Evolutionary conservation across 495 filamentous ascomycete genomes (phyloP).

Genomic region (Penicillium maclennaniae): DNA sequence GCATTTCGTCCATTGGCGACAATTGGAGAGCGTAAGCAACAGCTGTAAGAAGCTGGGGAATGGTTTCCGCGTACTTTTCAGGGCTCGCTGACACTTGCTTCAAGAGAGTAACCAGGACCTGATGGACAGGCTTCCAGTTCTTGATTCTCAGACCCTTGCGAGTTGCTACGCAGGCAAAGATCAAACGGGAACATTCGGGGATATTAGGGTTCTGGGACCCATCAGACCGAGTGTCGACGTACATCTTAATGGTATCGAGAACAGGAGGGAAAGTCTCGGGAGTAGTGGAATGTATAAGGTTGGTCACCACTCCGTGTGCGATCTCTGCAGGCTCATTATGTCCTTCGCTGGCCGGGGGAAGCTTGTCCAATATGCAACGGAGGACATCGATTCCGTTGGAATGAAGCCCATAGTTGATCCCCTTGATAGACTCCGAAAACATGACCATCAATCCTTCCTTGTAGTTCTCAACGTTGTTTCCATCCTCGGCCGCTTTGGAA

Average conservation of each 20-base stretch:
- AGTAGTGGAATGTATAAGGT: constrained; percentile 76
- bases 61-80: constrained; percentile 37
- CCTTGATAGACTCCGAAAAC: constrained; percentile 83
- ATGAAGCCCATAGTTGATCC: constrained; percentile 73
- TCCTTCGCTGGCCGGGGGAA: constrained; percentile 49
- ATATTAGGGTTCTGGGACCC: constrained; percentile 38
- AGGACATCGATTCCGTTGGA: constrained; percentile 74
- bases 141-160: constrained; percentile 71
- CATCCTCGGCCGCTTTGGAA: constrained; percentile 44
- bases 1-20: constrained; percentile 74
- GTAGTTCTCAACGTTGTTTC: constrained; percentile 53
- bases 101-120: constrained; percentile 53
- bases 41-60: constrained; percentile 58
- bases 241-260: constrained; percentile 53
- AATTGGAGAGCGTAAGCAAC: constrained; percentile 66
- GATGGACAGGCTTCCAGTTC: constrained; percentile 66
- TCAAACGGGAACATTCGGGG: constrained; percentile 52
- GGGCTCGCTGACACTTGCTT: constrained; percentile 37
- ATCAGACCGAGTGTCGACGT: constrained; percentile 36
- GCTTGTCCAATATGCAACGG: constrained; percentile 51
- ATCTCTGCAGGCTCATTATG: constrained; percentile 52
- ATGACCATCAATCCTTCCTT: constrained; percentile 85
- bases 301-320: constrained; percentile 68
- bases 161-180: constrained; percentile 68
- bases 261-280: constrained; percentile 59